Percentiles rank a stretch among this genome's conserved stretches.
Conservation (phyloP, 2,329 filamentous ascomycete species). For the Penicillium sp. region DNA sequence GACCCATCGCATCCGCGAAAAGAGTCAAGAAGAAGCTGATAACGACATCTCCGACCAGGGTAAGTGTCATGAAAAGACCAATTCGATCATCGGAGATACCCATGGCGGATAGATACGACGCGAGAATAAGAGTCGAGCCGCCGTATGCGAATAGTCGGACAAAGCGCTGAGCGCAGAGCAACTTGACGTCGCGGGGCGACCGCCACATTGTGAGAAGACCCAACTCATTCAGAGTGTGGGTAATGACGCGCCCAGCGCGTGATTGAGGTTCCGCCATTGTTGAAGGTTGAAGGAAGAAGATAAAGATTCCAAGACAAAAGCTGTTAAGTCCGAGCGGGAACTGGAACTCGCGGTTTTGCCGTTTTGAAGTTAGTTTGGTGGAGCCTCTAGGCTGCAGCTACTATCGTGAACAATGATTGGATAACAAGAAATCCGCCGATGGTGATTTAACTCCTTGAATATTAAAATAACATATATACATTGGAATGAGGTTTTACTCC, state of each 20-base stretch:
- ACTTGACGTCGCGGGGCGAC: constrained; percentile 39
- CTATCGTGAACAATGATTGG: background rate
- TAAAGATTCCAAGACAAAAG: too few relatives aligned
- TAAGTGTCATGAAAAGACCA: constrained; percentile 66
- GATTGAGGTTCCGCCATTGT: constrained; percentile 23
- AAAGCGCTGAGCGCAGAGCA: constrained; percentile 43
- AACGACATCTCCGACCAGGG: constrained; percentile 61
- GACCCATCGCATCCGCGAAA: constrained; percentile 59
- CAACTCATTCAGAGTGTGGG: constrained; percentile 30
- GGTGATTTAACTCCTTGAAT: too few relatives aligned
- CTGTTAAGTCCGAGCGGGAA: too few relatives aligned
- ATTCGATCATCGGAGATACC: constrained; percentile 59
- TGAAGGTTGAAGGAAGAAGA: background rate
- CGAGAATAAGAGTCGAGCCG: constrained; percentile 60
- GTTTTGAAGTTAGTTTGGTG: too few relatives aligned
- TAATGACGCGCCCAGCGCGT: constrained; percentile 4
- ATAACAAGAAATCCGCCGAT: background rate
- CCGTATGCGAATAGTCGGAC: constrained; percentile 66
- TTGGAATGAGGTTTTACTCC: background rate
- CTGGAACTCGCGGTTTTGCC: too few relatives aligned
- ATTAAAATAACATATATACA: background rate
- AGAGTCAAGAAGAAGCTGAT: constrained; percentile 60
- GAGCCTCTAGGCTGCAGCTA: too few relatives aligned
- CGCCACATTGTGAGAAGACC: constrained; percentile 40
- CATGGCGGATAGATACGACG: constrained; percentile 60